Conservation (phyloP, 108 stramenopile species). For the Nannochloropsis salina region DNA sequence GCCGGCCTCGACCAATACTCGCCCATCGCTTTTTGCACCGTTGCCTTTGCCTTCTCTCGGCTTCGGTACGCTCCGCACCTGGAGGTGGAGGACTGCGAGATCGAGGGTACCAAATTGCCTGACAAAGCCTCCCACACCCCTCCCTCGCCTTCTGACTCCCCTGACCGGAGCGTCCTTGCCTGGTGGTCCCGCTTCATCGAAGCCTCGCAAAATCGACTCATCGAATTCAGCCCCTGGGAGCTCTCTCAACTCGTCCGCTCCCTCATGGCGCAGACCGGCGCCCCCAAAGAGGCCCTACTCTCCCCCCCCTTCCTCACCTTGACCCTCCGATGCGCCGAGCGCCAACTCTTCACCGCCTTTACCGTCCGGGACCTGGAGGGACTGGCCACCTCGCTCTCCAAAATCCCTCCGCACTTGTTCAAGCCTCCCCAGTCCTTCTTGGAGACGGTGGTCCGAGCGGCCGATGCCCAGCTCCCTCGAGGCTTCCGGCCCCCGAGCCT, state of each 20-base stretch:
- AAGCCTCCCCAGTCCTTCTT: background rate
- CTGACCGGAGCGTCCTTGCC: background rate
- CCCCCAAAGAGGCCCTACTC: slow-evolving; percentile 2
- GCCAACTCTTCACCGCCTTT: slow-evolving; percentile 20
- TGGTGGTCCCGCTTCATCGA: slow-evolving; percentile 1
- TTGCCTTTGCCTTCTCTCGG: background rate
- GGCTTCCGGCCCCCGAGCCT: background rate
- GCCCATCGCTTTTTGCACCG: background rate
- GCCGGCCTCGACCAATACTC: background rate
- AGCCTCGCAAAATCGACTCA: background rate
- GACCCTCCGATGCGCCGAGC: background rate
- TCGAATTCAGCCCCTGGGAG: slow-evolving; percentile 6
- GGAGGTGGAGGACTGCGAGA: background rate
- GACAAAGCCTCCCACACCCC: background rate
- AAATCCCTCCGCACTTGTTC: background rate
- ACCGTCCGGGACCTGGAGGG: background rate
- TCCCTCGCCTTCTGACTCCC: background rate
- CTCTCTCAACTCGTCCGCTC: slow-evolving; percentile 14
- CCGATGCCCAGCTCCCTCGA: background rate
- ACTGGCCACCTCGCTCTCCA: background rate
- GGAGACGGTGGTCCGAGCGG: background rate
- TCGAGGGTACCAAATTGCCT: background rate
- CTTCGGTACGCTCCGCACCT: background rate
- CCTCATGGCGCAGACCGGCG: background rate
- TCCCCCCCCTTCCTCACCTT: background rate